Evolutionary conservation across 805 yeast genomes (phyloP).

Genomic region (Yarrowia sp.): DNA sequence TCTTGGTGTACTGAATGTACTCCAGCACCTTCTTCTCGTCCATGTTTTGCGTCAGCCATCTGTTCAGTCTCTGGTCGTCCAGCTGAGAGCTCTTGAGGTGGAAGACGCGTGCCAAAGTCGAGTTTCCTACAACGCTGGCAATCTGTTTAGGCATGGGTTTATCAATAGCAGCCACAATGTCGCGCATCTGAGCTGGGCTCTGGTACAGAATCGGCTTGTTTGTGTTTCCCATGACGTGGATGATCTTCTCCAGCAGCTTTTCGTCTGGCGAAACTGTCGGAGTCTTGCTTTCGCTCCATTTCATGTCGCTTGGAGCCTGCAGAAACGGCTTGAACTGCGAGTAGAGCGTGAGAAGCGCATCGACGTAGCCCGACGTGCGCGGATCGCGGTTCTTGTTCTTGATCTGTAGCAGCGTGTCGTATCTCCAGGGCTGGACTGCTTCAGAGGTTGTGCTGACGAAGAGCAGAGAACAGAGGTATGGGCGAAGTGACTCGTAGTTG

Average conservation of each 20-base stretch:
- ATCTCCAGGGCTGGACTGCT: constrained; percentile 7
- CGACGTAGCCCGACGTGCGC: background rate
- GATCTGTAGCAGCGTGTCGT: constrained; percentile 11
- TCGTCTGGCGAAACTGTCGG: background rate
- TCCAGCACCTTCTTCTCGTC: background rate
- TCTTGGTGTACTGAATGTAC: background rate
- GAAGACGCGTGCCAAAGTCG: background rate
- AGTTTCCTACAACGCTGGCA: background rate
- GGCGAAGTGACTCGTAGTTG: constrained; percentile 11
- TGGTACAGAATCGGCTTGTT: constrained; percentile 1
- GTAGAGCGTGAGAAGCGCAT: constrained; percentile 2
- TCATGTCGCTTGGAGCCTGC: background rate
- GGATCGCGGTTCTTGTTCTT: constrained; percentile 22
- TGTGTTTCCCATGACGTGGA: background rate
- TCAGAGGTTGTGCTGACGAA: background rate
- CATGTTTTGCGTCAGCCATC: background rate
- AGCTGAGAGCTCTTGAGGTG: background rate
- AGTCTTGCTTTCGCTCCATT: background rate
- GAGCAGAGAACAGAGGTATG: background rate
- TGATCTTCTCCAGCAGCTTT: background rate
- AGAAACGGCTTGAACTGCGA: constrained; percentile 4
- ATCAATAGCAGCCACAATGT: background rate
- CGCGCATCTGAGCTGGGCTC: background rate
- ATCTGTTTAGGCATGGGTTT: constrained; percentile 19
- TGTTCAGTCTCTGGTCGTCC: constrained; percentile 7